Base-by-base conservation (phyloP, 208 protist species). In the Trypanosomatidae sp. region DNA sequence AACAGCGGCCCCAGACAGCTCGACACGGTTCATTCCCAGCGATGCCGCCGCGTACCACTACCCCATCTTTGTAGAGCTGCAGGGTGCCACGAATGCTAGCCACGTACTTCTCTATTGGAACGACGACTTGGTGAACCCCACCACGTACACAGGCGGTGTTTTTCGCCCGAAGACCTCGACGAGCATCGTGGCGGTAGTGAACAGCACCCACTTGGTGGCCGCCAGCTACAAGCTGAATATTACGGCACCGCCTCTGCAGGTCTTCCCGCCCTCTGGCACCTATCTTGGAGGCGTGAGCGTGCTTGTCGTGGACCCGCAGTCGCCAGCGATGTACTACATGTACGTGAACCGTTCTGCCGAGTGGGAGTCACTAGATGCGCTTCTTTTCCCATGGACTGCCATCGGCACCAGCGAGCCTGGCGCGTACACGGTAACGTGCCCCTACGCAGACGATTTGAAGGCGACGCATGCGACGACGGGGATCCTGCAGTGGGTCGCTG, bases 281-380 rank as follows among this genome's bases (percentile, higher is more conserved):
- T 92, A 85, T 58, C 69, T 94, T 28, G 90, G 87, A 12, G 87
- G 87, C 41, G 75, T 90, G 36, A 53, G 53, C 19, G 79, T 88
- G 19, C 68, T 94, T 52, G 79, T 94, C 41, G 72, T 53, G 19
- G 71, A 80, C 28, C 66, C 82, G 55, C 73, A 66, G 39, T 62
- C 62, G 41, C 58, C 72, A 55, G 80, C 78, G 28, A 83, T 43
- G 36, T 85, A 85, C 70, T 88, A 77, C 73, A 68, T 80, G 39
- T 86, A 79, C 44, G 73, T 91, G 28, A 91, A 92, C 67, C 74
- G 68, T 22, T 75, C 71, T 3, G 52, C 41, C 0, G 62, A 73
- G 33, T 81, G 36, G 71, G 47, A 75, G 53, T 10, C 64, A 19
- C 59, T 87, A 25, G 30, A 10, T 19, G n/a, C 73, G 44, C 44